Base-by-base conservation (phyloP, 177 flowering plant genomes). In the Telopea speciosissima region DNA sequence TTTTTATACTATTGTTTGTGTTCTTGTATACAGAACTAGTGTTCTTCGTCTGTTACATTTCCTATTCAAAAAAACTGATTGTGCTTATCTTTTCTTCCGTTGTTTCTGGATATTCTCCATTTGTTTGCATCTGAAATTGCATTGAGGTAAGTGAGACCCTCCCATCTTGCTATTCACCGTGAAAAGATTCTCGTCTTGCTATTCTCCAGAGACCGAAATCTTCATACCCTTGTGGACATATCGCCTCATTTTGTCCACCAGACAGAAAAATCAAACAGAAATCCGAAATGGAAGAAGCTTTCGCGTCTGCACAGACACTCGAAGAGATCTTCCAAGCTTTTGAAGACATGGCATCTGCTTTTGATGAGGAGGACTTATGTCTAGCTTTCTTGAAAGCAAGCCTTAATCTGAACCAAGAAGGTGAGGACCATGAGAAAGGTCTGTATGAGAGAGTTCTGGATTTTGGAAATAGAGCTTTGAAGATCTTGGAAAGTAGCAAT, bases 361-460 rank as follows among this genome's bases (percentile, higher is more conserved):
- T 36, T 36, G 40, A 36, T 36, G 40, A 36, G 40, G 89, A 86
- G 78, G 71, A 80, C 67, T 76, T 92, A n/a, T n/a, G n/a, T n/a
- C n/a, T n/a, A n/a, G n/a, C n/a, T n/a, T n/a, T n/a, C n/a, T n/a
- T n/a, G 84, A 92, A 92, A 76, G 61, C 90, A 2, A 93, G 95
- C 28, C 88, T 92, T 68, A 84, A 86, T 62, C 79, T 94, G 67
- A 95, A 92, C 65, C 82, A 82, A 56, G 91, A 87, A 79, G 95
- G 91, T 72, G 85, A 81, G 78, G 86, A 90, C 71, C 91, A 92
- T 68, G 90, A 87, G 75, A 83, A 84, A 76, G 63, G n/a, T n/a
- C n/a, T n/a, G n/a, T n/a, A n/a, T n/a, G n/a, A n/a, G n/a, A n/a
- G n/a, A n/a, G n/a, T 79, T 58, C 72, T 90, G 1, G 68, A 81